These are phyloP conservation scores for Saccharomycopsis hybrid DNA, from an alignment of 1,139 yeast genomes.

Conservation along the genomic window DNA sequence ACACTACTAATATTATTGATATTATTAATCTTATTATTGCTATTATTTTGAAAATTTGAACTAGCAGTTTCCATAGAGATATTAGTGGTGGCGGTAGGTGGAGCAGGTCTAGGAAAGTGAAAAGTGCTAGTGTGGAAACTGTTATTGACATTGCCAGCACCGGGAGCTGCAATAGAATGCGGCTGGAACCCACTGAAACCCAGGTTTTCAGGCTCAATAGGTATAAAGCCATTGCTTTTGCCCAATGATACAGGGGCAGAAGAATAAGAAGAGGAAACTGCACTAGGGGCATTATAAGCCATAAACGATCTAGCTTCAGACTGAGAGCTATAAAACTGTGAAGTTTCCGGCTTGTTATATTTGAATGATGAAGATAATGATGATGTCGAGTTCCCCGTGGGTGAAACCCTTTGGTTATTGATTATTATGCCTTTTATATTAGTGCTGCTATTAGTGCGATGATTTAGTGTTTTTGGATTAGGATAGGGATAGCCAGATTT, in stretches of 20 bases:
- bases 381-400: neutral
- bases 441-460: constrained; percentile 17
- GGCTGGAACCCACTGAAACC: neutral
- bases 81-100: constrained; percentile 27
- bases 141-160: neutral
- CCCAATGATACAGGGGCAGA: constrained; percentile 16
- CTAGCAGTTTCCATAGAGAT: constrained; percentile 25
- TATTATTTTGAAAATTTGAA: too few species aligned
- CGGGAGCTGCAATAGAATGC: constrained; percentile 5
- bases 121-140: too few species aligned
- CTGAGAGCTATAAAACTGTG: neutral
- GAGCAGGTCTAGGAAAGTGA: constrained; percentile 24
- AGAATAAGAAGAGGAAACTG: constrained; percentile 6
- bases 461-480: constrained; percentile 13
- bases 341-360: neutral
- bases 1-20: too few species aligned
- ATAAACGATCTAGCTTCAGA: neutral
- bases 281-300: constrained; percentile 17
- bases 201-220: constrained; percentile 1
- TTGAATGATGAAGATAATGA: constrained; percentile 6
- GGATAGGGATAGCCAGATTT: constrained; percentile 23
- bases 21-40: too few species aligned
- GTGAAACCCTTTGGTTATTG: constrained; percentile 5
- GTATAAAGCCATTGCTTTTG: constrained; percentile 16
- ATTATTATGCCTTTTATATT: constrained; percentile 10